Conservation (phyloP, 2,329 filamentous ascomycete genomes). For the Colletotrichum sp. region DNA sequence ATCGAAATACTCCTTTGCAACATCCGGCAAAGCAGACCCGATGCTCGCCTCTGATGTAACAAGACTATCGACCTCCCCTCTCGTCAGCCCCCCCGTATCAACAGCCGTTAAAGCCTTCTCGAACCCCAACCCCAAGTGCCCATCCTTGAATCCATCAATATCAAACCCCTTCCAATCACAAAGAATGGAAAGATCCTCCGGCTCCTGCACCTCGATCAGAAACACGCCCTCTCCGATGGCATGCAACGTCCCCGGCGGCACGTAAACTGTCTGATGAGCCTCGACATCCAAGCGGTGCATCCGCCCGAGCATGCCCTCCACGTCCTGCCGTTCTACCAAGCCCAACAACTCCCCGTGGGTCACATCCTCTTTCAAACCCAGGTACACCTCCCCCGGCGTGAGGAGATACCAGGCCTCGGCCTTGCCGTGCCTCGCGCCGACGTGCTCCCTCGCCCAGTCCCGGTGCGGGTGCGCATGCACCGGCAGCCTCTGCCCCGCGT, state of each 20-base stretch:
- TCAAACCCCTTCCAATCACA: not conserved
- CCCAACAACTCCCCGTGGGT: not conserved
- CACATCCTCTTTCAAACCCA: not conserved
- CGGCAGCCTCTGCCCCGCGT: conserved; percentile 25
- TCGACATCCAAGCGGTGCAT: not conserved
- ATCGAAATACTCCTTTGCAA: not conserved
- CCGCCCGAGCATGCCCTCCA: not conserved
- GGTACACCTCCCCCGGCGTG: not conserved
- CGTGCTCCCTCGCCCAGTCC: conserved; percentile 23
- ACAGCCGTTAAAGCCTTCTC: not conserved
- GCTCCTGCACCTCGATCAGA: not conserved
- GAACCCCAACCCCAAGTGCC: not conserved
- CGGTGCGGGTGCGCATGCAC: conserved; percentile 26
- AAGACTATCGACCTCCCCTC: not conserved
- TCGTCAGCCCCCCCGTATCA: not conserved
- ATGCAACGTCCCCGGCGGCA: not conserved
- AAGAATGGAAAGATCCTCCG: not conserved
- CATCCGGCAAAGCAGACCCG: not conserved
- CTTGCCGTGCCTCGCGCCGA: conserved; percentile 23
- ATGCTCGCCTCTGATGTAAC: not conserved
- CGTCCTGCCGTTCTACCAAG: not conserved
- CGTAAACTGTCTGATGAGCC: not conserved
- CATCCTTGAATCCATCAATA: not conserved
- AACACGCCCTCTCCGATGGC: not conserved
- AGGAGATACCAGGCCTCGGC: conserved; percentile 19